phyloP scores from a whole-genome alignment of 768 basidiomycete species.

The Leccinum subtestaceum region DNA sequence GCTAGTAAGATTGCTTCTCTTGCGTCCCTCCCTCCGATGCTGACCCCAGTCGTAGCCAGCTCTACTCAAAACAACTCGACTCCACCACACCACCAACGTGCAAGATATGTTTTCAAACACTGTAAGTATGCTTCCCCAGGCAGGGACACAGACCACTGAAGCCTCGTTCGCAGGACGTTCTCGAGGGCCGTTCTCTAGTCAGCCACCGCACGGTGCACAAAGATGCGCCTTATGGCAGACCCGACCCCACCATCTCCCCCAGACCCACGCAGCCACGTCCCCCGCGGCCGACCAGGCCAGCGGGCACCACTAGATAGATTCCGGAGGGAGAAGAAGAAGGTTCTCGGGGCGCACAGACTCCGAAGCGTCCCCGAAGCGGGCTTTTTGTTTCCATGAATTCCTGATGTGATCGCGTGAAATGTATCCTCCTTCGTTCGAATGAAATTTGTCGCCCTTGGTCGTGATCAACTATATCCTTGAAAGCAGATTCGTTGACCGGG shows the following conservation, averaged over 20 bases:
- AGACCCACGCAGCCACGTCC: slow-evolving; percentile 6
- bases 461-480: background rate
- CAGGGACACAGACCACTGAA: slow-evolving; percentile 5
- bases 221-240: slow-evolving; percentile 8
- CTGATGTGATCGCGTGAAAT: background rate
- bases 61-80: background rate
- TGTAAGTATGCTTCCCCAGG: background rate
- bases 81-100: background rate
- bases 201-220: background rate
- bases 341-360: background rate
- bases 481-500: background rate
- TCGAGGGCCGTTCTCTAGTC: background rate
- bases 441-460: background rate
- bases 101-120: slow-evolving; percentile 8
- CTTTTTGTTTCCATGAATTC: background rate
- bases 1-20: background rate
- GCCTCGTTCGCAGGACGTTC: slow-evolving; percentile 1
- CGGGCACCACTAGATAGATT: background rate
- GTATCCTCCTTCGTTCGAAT: background rate
- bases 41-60: background rate
- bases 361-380: background rate
- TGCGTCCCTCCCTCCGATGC: background rate
- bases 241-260: background rate
- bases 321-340: background rate
- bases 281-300: background rate